Percentiles rank a stretch among this genome's conserved stretches.
These are phyloP conservation scores for Austroboletus festivus DNA, from an alignment of 768 basidiomycete species.

Conservation along the genomic window DNA sequence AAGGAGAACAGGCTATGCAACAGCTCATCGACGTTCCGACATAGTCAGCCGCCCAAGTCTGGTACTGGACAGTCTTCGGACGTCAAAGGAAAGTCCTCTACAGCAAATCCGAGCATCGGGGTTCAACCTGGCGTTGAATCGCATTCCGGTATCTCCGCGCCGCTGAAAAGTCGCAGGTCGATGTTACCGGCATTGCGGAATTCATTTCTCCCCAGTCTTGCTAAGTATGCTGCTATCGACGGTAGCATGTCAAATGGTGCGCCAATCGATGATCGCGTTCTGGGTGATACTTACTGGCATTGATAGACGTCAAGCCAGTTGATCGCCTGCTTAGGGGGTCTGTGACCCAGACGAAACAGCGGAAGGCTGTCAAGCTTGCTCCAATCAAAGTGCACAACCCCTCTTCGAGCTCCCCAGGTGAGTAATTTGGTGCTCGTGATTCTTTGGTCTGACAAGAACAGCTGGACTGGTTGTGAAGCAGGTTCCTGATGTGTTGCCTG, in stretches of 20 bases:
- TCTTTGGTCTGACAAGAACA: slow-evolving; percentile 9
- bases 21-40: slow-evolving; percentile 1
- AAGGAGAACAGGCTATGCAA: slow-evolving; percentile 17
- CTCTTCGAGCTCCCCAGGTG: slow-evolving; percentile 5
- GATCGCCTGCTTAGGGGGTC: slow-evolving; percentile 12
- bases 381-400: neutral
- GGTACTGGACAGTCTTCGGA: neutral
- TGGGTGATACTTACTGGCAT: slow-evolving; percentile 1
- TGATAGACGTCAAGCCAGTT: slow-evolving; percentile 9
- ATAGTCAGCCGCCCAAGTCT: slow-evolving; percentile 2
- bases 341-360: slow-evolving; percentile 11
- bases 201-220: neutral
- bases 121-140: slow-evolving; percentile 3
- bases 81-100: neutral
- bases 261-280: neutral
- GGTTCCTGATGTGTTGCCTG: neutral
- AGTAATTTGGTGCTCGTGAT: neutral
- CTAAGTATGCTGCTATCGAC: neutral
- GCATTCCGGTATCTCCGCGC: slow-evolving; percentile 3
- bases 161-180: slow-evolving; percentile 8
- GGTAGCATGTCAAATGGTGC: slow-evolving; percentile 4
- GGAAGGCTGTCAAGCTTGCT: neutral
- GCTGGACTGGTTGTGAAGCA: slow-evolving; percentile 2
- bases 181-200: slow-evolving; percentile 11
- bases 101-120: slow-evolving; percentile 4